These are phyloP conservation scores for Mucor racemosus DNA, from an alignment of 371 early-diverging fungal species.

Conservation along the genomic window DNA sequence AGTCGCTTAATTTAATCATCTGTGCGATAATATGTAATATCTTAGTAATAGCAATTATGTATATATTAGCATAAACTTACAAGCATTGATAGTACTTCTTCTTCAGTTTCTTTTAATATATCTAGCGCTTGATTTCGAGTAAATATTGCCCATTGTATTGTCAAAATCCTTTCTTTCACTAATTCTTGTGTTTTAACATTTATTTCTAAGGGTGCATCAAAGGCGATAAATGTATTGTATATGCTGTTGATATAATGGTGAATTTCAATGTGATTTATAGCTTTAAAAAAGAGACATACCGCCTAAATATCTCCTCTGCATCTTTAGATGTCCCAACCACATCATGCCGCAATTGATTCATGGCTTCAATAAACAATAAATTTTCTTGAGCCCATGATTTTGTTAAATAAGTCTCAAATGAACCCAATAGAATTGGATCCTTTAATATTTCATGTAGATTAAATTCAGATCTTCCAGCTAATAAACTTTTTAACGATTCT, in stretches of 20 bases:
- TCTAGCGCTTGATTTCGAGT: slow-evolving; percentile 26
- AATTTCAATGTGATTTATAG: not conserved
- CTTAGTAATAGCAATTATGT: not conserved
- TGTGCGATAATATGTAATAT: not conserved
- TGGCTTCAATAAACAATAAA: slow-evolving; percentile 51
- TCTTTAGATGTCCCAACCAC: slow-evolving; percentile 20
- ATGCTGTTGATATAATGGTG: slow-evolving; percentile 30
- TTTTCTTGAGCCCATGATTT: slow-evolving; percentile 35
- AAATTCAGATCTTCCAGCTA: slow-evolving; percentile 10
- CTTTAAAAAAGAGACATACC: slow-evolving; percentile 21
- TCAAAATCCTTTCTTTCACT: slow-evolving; percentile 27
- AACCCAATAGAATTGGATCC: slow-evolving; percentile 34
- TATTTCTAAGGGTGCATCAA: slow-evolving; percentile 34
- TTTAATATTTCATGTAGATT: slow-evolving; percentile 30
- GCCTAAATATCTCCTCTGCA: slow-evolving; percentile 30
- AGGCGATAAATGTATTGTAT: slow-evolving; percentile 42
- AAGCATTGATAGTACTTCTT: slow-evolving; percentile 36
- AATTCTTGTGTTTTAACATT: slow-evolving; percentile 33
- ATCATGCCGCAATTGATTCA: slow-evolving; percentile 43
- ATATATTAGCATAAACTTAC: slow-evolving; percentile 19
- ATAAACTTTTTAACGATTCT: not conserved
- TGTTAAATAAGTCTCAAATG: slow-evolving; percentile 39
- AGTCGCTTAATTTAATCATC: slow-evolving; percentile 27
- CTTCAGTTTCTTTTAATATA: slow-evolving; percentile 39
- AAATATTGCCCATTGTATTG: slow-evolving; percentile 39